phyloP scores from a whole-genome alignment of 805 yeast species.

The Metschnikowia kunwiensis region DNA sequence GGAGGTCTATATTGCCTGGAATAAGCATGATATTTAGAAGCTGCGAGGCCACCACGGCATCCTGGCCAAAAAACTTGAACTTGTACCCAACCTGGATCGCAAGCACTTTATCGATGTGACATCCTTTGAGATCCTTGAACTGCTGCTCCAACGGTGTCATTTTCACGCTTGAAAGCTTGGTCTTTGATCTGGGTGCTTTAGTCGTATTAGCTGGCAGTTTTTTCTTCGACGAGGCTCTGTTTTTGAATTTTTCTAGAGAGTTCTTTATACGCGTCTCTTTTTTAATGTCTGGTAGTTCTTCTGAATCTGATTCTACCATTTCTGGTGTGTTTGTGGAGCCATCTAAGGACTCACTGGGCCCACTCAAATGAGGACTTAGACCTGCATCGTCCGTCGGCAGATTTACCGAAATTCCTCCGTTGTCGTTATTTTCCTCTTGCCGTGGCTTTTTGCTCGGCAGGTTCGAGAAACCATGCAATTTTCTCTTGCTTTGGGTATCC shows the following conservation, averaged over 20 bases:
- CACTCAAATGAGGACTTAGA: background rate
- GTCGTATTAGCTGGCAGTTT: background rate
- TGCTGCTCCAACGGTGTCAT: constrained; percentile 78
- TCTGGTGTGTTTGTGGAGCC: background rate
- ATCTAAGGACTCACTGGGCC: background rate
- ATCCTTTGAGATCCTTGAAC: constrained; percentile 59
- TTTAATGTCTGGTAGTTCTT: background rate
- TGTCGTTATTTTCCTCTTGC: background rate
- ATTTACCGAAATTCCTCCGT: background rate
- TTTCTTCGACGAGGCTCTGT: background rate
- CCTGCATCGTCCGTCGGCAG: too few species aligned
- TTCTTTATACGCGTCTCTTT: background rate
- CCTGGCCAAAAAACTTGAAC: constrained; percentile 81
- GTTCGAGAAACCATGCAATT: background rate
- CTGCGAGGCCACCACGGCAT: constrained; percentile 68
- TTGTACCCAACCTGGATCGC: constrained; percentile 91
- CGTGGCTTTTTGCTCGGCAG: constrained; percentile 4
- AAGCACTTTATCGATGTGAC: constrained; percentile 63
- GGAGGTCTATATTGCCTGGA: constrained; percentile 61
- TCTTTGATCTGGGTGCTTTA: background rate
- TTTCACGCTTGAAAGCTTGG: constrained; percentile 1
- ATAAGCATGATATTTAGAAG: constrained; percentile 68
- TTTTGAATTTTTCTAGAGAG: background rate
- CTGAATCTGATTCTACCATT: too few species aligned
- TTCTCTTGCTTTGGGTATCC: constrained; percentile 1